These are phyloP conservation scores for Pythium rishiriense DNA, from an alignment of 352 stramenopile genomes.

Conservation along the genomic window DNA sequence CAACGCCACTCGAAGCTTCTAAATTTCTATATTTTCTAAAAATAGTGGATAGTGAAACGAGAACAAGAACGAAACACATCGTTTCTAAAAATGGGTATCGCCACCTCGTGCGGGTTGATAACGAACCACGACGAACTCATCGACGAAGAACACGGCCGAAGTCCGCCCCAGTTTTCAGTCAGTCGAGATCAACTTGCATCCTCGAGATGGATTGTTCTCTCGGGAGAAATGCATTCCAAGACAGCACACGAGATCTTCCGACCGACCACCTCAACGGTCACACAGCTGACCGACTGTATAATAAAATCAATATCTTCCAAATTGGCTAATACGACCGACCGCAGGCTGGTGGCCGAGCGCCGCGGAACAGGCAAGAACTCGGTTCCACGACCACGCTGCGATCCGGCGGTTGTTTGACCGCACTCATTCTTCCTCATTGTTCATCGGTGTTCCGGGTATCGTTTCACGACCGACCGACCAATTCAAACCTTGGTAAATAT, in stretches of 20 bases:
- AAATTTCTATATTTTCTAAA: no score
- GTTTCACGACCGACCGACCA: slow-evolving; percentile 15
- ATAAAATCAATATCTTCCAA: background rate
- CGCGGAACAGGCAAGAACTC: slow-evolving; percentile 5
- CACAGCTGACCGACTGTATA: background rate
- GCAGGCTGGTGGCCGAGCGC: background rate
- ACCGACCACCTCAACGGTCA: slow-evolving; percentile 6
- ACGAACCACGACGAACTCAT: slow-evolving; percentile 9
- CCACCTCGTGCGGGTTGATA: background rate
- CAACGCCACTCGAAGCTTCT: no score
- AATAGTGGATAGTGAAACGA: no score
- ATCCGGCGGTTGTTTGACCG: slow-evolving; percentile 8
- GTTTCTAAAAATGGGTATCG: background rate
- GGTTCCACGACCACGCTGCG: slow-evolving; percentile 13
- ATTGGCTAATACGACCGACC: slow-evolving; percentile 19
- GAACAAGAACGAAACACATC: no score
- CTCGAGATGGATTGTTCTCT: no score
- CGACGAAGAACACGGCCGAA: slow-evolving; percentile 17
- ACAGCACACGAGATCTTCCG: no score
- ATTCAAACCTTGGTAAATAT: background rate
- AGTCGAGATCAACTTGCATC: no score
- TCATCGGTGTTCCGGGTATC: background rate
- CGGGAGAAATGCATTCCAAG: no score
- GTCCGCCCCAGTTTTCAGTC: no score
- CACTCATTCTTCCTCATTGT: slow-evolving; percentile 1